Conservation (phyloP, 495 filamentous ascomycete species). For the Emericellopsis terricola region DNA sequence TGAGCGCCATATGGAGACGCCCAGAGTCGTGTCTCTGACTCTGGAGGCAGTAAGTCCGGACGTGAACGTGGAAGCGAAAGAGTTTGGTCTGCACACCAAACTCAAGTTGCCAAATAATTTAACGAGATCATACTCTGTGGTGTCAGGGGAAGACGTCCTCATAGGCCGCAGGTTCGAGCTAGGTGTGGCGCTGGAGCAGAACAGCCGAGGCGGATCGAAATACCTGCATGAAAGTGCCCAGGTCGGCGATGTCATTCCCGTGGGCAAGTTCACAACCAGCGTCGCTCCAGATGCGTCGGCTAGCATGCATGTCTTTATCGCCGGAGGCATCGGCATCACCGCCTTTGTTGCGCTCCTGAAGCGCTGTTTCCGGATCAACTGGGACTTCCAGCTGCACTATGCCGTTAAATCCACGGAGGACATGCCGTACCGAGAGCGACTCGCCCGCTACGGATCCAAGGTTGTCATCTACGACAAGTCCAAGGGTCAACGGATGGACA, state of each 20-base stretch:
- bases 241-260: slow-evolving; percentile 27
- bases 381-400: slow-evolving; percentile 26
- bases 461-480: slow-evolving; percentile 28
- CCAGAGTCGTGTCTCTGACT: slow-evolving; percentile 20
- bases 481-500: slow-evolving; percentile 27
- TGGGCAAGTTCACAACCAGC: slow-evolving; percentile 21
- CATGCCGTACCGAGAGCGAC: slow-evolving; percentile 22
- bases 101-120: slow-evolving; percentile 26
- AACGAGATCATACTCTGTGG: slow-evolving; percentile 27
- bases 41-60: slow-evolving; percentile 15
- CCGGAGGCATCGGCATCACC: slow-evolving; percentile 33
- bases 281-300: slow-evolving; percentile 14
- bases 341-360: slow-evolving; percentile 25
- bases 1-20: slow-evolving; percentile 22
- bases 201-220: slow-evolving; percentile 26
- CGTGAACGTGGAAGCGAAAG: slow-evolving; percentile 5
- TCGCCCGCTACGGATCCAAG: slow-evolving; percentile 14
- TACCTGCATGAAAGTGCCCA: slow-evolving; percentile 21
- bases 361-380: slow-evolving; percentile 20
- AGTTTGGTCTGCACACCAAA: slow-evolving; percentile 22
- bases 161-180: slow-evolving; percentile 18
- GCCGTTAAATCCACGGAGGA: slow-evolving; percentile 25
- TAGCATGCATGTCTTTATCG: slow-evolving; percentile 32
- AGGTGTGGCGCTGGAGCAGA: slow-evolving; percentile 25
- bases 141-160: slow-evolving; percentile 8